Conservation (phyloP, 1,284 basidiomycete genomes). For the Volvariella surrecta region DNA sequence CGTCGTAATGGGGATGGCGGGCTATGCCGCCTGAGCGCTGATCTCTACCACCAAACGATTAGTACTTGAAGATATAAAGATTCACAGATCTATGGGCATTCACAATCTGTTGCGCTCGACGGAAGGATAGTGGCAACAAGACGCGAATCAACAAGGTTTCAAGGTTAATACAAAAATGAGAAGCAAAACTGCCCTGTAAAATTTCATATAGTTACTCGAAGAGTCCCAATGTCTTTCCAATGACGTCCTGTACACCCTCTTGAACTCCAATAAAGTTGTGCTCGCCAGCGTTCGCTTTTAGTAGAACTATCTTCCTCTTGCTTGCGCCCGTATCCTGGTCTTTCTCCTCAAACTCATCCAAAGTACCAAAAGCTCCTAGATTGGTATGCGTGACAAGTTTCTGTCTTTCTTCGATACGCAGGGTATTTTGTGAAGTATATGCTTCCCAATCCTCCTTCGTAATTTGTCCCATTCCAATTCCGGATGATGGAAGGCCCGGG, state of each 20-base stretch:
- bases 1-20: conserved; percentile 22
- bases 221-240: conserved; percentile 42
- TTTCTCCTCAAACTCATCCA: conserved; percentile 39
- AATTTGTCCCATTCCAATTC: conserved; percentile 13
- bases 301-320: conserved; percentile 39
- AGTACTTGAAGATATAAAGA: no score
- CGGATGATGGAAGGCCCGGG: conserved; percentile 26
- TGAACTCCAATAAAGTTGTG: conserved; percentile 60
- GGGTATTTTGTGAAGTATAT: conserved; percentile 24
- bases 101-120: no score
- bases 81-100: no score
- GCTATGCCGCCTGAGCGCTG: conserved; percentile 14
- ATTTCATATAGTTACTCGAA: no score
- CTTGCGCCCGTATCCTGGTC: conserved; percentile 17
- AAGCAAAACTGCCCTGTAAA: no score
- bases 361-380: conserved; percentile 48
- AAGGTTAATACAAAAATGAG: no score
- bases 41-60: no score
- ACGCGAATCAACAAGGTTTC: no score
- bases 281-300: conserved; percentile 55
- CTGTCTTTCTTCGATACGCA: conserved; percentile 29
- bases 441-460: conserved; percentile 31
- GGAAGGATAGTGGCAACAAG: no score
- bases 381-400: conserved; percentile 37
- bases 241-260: conserved; percentile 68